Conservation (phyloP, 441 rosid genomes). For the Eruca vesicaria region DNA sequence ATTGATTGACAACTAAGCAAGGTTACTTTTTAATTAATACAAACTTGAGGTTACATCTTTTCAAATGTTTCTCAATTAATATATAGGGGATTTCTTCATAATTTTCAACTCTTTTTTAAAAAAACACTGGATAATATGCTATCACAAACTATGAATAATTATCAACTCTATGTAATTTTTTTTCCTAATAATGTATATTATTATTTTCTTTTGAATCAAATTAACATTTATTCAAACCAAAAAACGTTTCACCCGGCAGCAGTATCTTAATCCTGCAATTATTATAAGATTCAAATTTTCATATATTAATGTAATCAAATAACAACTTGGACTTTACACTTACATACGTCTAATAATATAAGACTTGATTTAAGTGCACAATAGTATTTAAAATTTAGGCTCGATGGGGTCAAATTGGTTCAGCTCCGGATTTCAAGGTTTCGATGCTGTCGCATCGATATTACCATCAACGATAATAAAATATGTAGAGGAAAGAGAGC, state of each 20-base stretch:
- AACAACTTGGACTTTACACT: constrained; percentile 17
- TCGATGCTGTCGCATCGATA: constrained; percentile 13
- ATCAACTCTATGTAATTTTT: too few species aligned
- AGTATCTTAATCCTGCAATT: constrained; percentile 14
- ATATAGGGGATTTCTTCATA: too few species aligned
- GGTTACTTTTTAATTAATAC: too few species aligned
- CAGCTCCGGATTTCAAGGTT: not conserved
- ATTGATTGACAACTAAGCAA: too few species aligned
- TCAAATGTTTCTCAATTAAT: too few species aligned
- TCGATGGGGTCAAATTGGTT: constrained; percentile 21
- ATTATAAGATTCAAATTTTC: not conserved
- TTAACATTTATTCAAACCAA: too few species aligned
- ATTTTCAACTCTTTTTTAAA: too few species aligned
- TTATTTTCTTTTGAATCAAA: too few species aligned
- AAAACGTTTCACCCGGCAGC: constrained; percentile 8
- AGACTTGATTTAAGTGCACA: constrained; percentile 11
- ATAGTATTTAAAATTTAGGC: constrained; percentile 4
- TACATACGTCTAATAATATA: constrained; percentile 1
- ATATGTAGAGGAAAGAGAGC: not conserved
- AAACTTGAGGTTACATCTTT: too few species aligned
- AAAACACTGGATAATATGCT: too few species aligned
- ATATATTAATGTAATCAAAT: not conserved
- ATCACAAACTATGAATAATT: too few species aligned
- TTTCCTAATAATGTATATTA: too few species aligned
- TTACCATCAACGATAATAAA: not conserved